phyloP scores from a whole-genome alignment of 1,139 yeast species.

The Pichia norvegensis region DNA sequence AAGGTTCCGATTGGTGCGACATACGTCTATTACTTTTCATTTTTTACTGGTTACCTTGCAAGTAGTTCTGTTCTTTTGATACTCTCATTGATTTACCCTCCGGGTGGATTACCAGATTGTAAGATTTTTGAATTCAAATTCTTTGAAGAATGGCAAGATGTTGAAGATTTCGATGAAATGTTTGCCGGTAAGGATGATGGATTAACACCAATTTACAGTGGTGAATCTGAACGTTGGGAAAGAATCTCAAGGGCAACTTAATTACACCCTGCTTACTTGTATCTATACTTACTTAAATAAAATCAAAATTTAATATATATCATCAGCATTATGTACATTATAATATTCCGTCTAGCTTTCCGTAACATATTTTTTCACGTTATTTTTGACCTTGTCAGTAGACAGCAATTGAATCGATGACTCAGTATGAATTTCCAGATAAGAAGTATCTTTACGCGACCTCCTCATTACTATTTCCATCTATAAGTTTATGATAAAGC shows the following conservation, averaged over 20 bases:
- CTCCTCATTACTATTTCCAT: too few species aligned
- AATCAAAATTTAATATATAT: background rate
- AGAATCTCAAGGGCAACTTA: background rate
- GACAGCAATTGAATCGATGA: too few species aligned
- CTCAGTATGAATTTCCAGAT: too few species aligned
- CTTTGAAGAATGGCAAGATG: conserved; percentile 32
- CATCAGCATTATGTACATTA: too few species aligned
- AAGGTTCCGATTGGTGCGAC: conserved; percentile 75
- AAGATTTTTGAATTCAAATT: conserved; percentile 14
- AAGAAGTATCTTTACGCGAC: too few species aligned
- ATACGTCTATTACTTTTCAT: conserved; percentile 61
- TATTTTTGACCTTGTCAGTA: too few species aligned
- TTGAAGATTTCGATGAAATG: conserved; percentile 49
- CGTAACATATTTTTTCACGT: too few species aligned
- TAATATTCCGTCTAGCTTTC: too few species aligned
- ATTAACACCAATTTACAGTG: conserved; percentile 1
- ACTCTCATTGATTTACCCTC: conserved; percentile 49
- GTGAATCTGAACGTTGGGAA: conserved; percentile 1
- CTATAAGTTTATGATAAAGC: too few species aligned
- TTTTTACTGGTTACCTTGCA: conserved; percentile 63
- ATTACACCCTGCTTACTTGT: background rate
- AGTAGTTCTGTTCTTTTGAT: conserved; percentile 45
- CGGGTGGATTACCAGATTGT: conserved; percentile 41
- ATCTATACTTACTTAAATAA: background rate
- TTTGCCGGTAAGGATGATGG: conserved; percentile 1